A percentile compares a stretch with the other conserved stretches of the same genome.
These are phyloP conservation scores for Psilocybe sp. DNA, from an alignment of 768 basidiomycete species.

Conservation along the genomic window DNA sequence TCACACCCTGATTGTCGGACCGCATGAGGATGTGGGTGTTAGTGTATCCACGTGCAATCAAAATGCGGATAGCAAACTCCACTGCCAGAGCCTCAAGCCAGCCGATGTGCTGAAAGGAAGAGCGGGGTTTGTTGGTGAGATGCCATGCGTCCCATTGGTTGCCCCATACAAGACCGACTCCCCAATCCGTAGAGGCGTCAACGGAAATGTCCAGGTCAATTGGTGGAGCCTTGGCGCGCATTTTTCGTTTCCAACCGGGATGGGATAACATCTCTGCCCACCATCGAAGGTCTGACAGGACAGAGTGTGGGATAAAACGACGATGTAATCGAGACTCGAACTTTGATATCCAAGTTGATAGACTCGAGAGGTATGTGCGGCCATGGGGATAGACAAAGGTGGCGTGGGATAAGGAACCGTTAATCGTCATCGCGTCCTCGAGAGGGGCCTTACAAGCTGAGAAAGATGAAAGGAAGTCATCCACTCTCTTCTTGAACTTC, in stretches of 20 bases:
- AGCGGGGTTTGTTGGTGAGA: conserved; percentile 11
- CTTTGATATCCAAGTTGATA: conserved; percentile 20
- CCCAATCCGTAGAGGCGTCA: conserved; percentile 37
- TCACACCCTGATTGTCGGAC: conserved; percentile 33
- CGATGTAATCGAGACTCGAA: conserved; percentile 16
- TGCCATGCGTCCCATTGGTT: conserved; percentile 27
- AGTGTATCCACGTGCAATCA: neutral
- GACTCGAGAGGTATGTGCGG: conserved; percentile 19
- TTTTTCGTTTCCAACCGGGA: conserved; percentile 6
- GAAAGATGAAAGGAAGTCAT: neutral
- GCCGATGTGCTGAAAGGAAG: conserved; percentile 14
- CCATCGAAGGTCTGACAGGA: conserved; percentile 28
- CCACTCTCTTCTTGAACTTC: conserved; percentile 12
- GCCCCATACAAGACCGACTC: conserved; percentile 31
- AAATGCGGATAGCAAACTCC: conserved; percentile 17
- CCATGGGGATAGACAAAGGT: conserved; percentile 26
- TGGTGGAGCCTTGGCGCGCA: conserved; percentile 4
- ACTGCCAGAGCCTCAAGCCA: conserved; percentile 25
- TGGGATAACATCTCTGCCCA: conserved; percentile 19
- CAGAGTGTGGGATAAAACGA: conserved; percentile 7
- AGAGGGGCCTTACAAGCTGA: neutral
- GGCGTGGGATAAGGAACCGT: conserved; percentile 32
- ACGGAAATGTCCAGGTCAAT: conserved; percentile 23
- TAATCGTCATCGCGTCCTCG: conserved; percentile 19
- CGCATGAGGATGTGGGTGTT: conserved; percentile 20